Conservation (phyloP, 2,329 filamentous ascomycete species). For the Alternaria sp. region DNA sequence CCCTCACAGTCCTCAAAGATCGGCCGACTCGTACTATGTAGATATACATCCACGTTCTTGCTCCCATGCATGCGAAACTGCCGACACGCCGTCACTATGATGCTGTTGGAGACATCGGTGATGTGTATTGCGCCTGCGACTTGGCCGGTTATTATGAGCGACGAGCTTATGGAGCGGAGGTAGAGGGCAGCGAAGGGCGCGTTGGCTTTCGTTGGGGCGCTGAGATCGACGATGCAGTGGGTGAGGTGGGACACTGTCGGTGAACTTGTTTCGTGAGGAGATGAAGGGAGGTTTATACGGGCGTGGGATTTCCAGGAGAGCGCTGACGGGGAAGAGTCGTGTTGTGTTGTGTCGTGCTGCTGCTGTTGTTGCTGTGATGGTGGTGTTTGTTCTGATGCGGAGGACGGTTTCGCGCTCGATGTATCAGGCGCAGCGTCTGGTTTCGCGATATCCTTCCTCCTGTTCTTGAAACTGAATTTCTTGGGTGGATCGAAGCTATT, state of each 20-base stretch:
- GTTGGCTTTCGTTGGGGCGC: slow-evolving; percentile 59
- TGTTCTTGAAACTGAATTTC: slow-evolving; percentile 81
- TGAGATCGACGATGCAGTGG: slow-evolving; percentile 81
- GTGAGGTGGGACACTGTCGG: slow-evolving; percentile 74
- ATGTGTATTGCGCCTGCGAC: slow-evolving; percentile 84
- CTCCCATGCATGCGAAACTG: slow-evolving; percentile 95
- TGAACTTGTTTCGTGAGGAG: slow-evolving; percentile 73
- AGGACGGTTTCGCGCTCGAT: not conserved
- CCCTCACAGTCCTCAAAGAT: slow-evolving; percentile 89
- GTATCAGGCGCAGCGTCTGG: not conserved
- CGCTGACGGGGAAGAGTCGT: not conserved
- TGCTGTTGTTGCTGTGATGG: slow-evolving; percentile 46
- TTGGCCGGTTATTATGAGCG: slow-evolving; percentile 77
- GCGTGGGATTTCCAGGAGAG: slow-evolving; percentile 38
- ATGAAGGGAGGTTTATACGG: slow-evolving; percentile 78
- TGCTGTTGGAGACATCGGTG: slow-evolving; percentile 73
- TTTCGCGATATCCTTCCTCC: slow-evolving; percentile 58
- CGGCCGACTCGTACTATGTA: slow-evolving; percentile 80
- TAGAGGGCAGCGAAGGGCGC: slow-evolving; percentile 71
- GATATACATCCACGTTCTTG: slow-evolving; percentile 79
- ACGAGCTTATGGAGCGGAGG: slow-evolving; percentile 72
- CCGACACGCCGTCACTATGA: slow-evolving; percentile 75
- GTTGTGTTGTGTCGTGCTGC: slow-evolving; percentile 17
- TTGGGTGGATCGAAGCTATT: slow-evolving; percentile 71
- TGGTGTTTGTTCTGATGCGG: slow-evolving; percentile 22